A percentile compares a stretch with the other conserved stretches of the same genome.
phyloP scores from a whole-genome alignment of 805 yeast genomes.

The Candida adriatica region DNA sequence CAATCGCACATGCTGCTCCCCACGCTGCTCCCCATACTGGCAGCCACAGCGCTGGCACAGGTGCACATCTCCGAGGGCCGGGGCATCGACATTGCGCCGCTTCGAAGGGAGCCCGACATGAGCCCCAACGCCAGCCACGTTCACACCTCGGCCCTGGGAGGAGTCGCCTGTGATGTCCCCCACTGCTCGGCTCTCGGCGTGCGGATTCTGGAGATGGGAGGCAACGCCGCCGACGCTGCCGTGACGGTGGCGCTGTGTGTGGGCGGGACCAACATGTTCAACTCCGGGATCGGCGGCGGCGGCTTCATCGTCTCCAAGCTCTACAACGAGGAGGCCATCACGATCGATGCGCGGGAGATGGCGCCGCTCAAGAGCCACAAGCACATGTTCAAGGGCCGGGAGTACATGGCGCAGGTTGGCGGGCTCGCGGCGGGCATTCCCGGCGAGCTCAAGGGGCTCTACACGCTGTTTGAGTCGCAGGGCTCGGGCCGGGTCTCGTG shows the following conservation, averaged over 20 bases:
- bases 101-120: conserved; percentile 30
- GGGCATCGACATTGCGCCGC: conserved; percentile 33
- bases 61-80: conserved; percentile 11
- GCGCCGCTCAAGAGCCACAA: conserved; percentile 63
- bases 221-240: conserved; percentile 92
- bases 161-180: conserved; percentile 25
- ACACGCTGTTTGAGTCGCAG: conserved; percentile 48
- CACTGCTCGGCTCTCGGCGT: conserved; percentile 32
- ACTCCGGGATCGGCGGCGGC: conserved; percentile 89
- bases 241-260: conserved; percentile 84
- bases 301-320: conserved; percentile 46
- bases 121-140: conserved; percentile 27
- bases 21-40: conserved; percentile 5
- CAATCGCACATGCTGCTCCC: neutral
- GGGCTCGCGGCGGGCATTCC: conserved; percentile 90
- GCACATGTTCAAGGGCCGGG: conserved; percentile 54
- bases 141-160: conserved; percentile 17
- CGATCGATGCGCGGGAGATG: conserved; percentile 83
- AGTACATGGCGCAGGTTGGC: conserved; percentile 55
- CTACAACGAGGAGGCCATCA: conserved; percentile 42
- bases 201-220: conserved; percentile 30
- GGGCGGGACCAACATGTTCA: conserved; percentile 75
- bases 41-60: neutral
- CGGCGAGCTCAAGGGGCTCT: conserved; percentile 85
- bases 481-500: conserved; percentile 71